Percentiles rank a stretch among this genome's conserved stretches.
These are phyloP conservation scores for Angomonas ambiguus DNA, from an alignment of 208 protist species.

Conservation along the genomic window DNA sequence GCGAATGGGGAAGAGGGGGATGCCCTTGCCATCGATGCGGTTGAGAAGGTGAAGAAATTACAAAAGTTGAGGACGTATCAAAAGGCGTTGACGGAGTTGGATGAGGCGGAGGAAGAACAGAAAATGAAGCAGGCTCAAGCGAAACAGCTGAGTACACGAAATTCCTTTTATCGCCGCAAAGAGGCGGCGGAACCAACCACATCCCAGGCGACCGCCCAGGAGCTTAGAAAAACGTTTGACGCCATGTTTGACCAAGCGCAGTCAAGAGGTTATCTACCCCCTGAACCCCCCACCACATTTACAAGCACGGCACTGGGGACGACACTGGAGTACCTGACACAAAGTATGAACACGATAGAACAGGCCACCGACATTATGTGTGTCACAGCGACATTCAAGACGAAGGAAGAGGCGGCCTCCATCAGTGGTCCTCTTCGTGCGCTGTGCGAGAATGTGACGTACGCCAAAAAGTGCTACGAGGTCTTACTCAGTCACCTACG, in stretches of 20 bases:
- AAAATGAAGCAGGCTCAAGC: neutral
- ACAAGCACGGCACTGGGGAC: slow-evolving; percentile 46
- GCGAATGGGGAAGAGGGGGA: slow-evolving; percentile 8
- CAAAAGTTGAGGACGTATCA: slow-evolving; percentile 48
- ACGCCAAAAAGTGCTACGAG: slow-evolving; percentile 29
- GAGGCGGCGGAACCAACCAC: neutral
- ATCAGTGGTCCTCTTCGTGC: slow-evolving; percentile 35
- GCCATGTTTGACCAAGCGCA: slow-evolving; percentile 12
- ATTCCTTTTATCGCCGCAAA: neutral
- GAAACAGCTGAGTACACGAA: neutral
- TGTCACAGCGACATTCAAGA: slow-evolving; percentile 45
- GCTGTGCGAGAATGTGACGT: slow-evolving; percentile 32
- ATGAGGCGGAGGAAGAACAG: slow-evolving; percentile 28
- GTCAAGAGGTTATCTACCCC: slow-evolving; percentile 20
- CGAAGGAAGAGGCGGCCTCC: slow-evolving; percentile 25
- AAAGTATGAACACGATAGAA: slow-evolving; percentile 37
- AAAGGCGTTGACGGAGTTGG: slow-evolving; percentile 33
- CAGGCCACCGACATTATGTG: slow-evolving; percentile 60
- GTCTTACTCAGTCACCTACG: slow-evolving; percentile 41
- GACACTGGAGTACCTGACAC: slow-evolving; percentile 51
- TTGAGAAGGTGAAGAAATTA: slow-evolving; percentile 33
- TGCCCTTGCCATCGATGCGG: slow-evolving; percentile 13
- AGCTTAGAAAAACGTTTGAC: slow-evolving; percentile 15
- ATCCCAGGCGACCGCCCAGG: neutral
- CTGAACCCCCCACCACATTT: slow-evolving; percentile 42